Conservation (phyloP, 495 filamentous ascomycete species). For the Talaromyces liani region DNA sequence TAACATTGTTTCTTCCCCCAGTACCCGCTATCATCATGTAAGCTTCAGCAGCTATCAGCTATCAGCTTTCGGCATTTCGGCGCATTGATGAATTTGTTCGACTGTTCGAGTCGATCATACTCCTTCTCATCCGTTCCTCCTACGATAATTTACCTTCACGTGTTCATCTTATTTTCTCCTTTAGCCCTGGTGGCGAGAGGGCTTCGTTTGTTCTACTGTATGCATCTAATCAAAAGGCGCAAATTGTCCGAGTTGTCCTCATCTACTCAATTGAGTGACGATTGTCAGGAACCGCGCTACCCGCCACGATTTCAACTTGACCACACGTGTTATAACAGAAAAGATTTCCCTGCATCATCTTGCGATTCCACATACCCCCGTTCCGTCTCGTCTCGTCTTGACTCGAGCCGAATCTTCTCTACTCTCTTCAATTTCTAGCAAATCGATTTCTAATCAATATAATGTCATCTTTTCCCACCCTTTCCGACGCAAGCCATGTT, state of each 20-base stretch:
- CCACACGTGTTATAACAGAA: not conserved
- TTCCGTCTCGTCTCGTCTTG: not conserved
- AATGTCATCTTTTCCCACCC: not conserved
- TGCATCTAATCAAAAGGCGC: not conserved
- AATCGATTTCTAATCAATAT: not conserved
- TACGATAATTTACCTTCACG: conserved; percentile 11
- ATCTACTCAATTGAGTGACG: not conserved
- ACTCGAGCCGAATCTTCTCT: not conserved
- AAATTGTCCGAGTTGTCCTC: not conserved
- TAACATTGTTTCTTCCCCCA: conserved; percentile 17
- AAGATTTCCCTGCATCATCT: not conserved
- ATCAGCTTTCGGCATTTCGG: not conserved
- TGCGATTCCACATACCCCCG: not conserved
- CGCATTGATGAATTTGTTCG: conserved; percentile 8
- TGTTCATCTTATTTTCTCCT: conserved; percentile 17
- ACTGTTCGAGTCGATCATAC: conserved; percentile 17
- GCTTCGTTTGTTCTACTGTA: conserved; percentile 1
- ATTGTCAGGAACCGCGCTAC: not conserved
- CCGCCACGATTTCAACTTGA: not conserved
- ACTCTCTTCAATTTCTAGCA: not conserved
- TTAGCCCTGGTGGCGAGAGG: conserved; percentile 22
- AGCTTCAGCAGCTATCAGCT: conserved; percentile 6
- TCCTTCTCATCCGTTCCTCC: conserved; percentile 9
- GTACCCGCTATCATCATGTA: conserved; percentile 87
- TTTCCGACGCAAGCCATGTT: not conserved